A percentile compares a stretch with the other conserved stretches of the same genome.
phyloP scores from a whole-genome alignment of 2,329 filamentous ascomycete genomes.

The Penicillium verrucosum region DNA sequence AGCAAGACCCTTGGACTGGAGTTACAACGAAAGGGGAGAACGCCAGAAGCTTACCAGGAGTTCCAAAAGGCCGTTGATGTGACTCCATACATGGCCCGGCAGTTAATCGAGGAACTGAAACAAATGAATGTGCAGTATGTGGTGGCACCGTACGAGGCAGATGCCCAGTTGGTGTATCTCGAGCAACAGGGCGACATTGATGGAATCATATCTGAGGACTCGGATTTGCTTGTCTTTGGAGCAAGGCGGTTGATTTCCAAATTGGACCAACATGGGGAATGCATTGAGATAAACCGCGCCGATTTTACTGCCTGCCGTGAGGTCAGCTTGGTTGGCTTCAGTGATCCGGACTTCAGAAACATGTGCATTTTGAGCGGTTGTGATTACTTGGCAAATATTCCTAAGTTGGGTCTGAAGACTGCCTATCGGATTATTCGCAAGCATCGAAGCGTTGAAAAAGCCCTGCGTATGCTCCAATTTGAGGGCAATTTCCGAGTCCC shows the following conservation, averaged over 20 bases:
- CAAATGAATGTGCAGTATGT: constrained; percentile 75
- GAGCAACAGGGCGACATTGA: constrained; percentile 79
- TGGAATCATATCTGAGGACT: constrained; percentile 94
- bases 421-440: constrained; percentile 88
- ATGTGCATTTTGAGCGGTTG: constrained; percentile 98
- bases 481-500: constrained; percentile 83
- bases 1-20: constrained; percentile 73
- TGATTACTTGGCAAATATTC: constrained; percentile 86
- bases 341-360: constrained; percentile 80
- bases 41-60: constrained; percentile 74
- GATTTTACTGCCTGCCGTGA: constrained; percentile 89
- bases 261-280: constrained; percentile 88
- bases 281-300: constrained; percentile 82
- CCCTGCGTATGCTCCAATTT: constrained; percentile 79
- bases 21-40: constrained; percentile 75
- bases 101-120: constrained; percentile 89
- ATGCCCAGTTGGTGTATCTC: constrained; percentile 93
- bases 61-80: constrained; percentile 95
- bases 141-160: constrained; percentile 95
- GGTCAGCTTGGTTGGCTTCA: constrained; percentile 86
- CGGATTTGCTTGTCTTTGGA: constrained; percentile 91
- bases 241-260: constrained; percentile 89
- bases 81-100: constrained; percentile 90
- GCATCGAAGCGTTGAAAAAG: constrained; percentile 79
- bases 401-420: constrained; percentile 85